Percentiles rank a stretch among this genome's conserved stretches.
Evolutionary conservation across 1,139 yeast species (phyloP).

Genomic region (Debaryomycetaceae sp.): DNA sequence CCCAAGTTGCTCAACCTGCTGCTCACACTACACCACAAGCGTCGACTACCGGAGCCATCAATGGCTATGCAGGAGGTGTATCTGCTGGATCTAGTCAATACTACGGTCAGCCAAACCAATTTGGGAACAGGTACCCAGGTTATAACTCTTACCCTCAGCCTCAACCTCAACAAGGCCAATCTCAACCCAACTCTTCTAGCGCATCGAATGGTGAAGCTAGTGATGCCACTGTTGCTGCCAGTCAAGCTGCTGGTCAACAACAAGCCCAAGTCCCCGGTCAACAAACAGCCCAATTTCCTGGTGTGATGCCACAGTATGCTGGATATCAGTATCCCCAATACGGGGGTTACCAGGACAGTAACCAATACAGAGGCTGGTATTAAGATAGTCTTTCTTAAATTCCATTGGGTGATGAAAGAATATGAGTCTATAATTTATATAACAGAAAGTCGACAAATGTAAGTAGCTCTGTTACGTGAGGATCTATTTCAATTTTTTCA

Average conservation of each 20-base stretch:
- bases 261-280: slow-evolving; percentile 21
- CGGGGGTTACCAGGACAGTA: slow-evolving; percentile 43
- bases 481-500: neutral
- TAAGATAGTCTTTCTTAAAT: slow-evolving; percentile 8
- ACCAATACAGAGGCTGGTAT: slow-evolving; percentile 40
- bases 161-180: slow-evolving; percentile 14
- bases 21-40: slow-evolving; percentile 9
- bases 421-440: neutral
- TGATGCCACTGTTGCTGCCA: slow-evolving; percentile 8
- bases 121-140: slow-evolving; percentile 35
- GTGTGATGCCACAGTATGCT: slow-evolving; percentile 38
- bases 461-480: neutral
- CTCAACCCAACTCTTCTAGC: slow-evolving; percentile 7
- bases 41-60: slow-evolving; percentile 14
- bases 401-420: neutral
- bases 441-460: neutral
- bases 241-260: slow-evolving; percentile 7
- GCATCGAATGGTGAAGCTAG: slow-evolving; percentile 7
- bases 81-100: slow-evolving; percentile 23
- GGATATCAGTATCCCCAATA: slow-evolving; percentile 51
- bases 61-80: slow-evolving; percentile 13
- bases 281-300: slow-evolving; percentile 34
- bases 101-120: slow-evolving; percentile 38
- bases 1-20: slow-evolving; percentile 13
- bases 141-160: slow-evolving; percentile 35